Evolutionary conservation across 23 red algal species (phyloP).

Genomic region (Pyropia haitanensis): DNA sequence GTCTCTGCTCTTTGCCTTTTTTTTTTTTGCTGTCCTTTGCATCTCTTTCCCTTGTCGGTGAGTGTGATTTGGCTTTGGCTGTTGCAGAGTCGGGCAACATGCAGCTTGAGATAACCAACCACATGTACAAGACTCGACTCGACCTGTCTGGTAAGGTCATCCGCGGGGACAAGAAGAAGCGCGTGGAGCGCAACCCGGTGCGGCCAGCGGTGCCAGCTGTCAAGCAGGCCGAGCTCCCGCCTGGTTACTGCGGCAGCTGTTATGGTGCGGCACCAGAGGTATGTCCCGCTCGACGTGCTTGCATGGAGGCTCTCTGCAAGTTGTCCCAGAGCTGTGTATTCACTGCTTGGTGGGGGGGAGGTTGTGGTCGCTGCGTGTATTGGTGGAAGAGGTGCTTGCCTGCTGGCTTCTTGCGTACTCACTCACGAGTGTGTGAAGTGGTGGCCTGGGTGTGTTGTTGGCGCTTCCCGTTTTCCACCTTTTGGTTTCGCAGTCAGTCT

Average conservation of each 20-base stretch:
- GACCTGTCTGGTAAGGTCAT: conserved; percentile 34
- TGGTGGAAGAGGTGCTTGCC: not conserved
- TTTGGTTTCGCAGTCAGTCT: not conserved
- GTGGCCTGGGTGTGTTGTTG: not conserved
- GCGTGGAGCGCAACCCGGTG: no score
- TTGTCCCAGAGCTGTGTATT: not conserved
- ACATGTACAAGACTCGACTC: conserved; percentile 57
- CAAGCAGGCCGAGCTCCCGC: no score
- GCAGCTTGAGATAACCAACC: conserved; percentile 64
- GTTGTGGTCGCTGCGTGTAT: not conserved
- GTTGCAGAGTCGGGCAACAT: conserved; percentile 11
- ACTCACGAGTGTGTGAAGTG: not conserved
- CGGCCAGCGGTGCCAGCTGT: no score
- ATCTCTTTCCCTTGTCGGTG: no score
- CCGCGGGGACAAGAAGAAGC: no score
- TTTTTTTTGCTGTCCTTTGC: no score
- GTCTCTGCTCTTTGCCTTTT: no score
- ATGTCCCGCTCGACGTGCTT: no score
- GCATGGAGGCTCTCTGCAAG: not conserved
- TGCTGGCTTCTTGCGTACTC: not conserved
- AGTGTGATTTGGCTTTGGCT: no score
- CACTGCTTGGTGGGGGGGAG: not conserved
- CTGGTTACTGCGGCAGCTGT: conserved; percentile 11
- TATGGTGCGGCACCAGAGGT: not conserved
- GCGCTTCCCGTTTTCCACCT: not conserved